These are phyloP conservation scores for Giardia muris DNA, from an alignment of 208 protist genomes.

Conservation along the genomic window DNA sequence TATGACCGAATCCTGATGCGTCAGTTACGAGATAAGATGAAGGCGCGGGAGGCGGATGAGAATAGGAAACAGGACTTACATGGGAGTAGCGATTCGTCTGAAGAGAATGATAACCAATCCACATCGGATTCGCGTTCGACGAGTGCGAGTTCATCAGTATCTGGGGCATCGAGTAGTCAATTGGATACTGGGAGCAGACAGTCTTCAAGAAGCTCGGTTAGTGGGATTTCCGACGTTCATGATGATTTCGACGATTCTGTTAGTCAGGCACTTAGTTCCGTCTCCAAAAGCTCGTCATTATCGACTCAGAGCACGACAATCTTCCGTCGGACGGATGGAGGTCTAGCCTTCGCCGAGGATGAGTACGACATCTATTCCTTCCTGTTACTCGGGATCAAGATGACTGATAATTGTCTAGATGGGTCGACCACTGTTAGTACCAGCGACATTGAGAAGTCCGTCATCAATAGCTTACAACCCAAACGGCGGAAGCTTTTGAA, in stretches of 20 bases:
- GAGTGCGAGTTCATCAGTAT: not conserved
- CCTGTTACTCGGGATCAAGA: not conserved
- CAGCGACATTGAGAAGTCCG: not conserved
- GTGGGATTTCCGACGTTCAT: not conserved
- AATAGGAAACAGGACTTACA: not conserved
- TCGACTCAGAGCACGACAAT: not conserved
- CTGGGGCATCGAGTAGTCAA: not conserved
- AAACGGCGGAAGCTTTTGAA: not conserved
- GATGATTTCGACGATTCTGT: not conserved
- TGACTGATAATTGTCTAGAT: not conserved
- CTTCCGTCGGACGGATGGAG: not conserved
- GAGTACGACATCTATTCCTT: not conserved
- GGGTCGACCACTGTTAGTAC: not conserved
- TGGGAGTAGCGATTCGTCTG: not conserved
- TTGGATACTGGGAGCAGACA: not conserved
- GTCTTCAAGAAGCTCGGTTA: not conserved
- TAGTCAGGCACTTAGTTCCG: not conserved
- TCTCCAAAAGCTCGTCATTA: not conserved
- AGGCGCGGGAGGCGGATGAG: not conserved
- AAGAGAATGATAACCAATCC: not conserved
- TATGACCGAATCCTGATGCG: not conserved
- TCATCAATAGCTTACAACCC: not conserved
- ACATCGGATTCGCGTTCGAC: not conserved
- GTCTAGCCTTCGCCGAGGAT: not conserved
- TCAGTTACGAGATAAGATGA: not conserved